Evolutionary conservation across 2,329 filamentous ascomycete species (phyloP).

Genomic region (Ophiosphaerella narmari): DNA sequence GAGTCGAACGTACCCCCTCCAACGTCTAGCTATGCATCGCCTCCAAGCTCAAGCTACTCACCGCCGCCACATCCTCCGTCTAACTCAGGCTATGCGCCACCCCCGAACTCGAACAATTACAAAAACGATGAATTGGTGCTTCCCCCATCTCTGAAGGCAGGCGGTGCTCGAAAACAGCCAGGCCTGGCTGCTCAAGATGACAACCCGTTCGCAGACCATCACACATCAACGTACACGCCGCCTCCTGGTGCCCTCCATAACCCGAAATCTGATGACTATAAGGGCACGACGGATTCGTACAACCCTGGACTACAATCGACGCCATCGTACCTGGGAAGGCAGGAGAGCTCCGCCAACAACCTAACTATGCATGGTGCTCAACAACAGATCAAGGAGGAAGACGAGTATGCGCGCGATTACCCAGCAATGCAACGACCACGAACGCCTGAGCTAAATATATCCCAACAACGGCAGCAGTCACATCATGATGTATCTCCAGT

Average conservation of each 20-base stretch:
- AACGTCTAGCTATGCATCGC: background rate
- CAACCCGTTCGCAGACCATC: slow-evolving; percentile 51
- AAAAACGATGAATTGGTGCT: slow-evolving; percentile 26
- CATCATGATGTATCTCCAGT: slow-evolving; percentile 42
- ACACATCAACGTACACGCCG: slow-evolving; percentile 39
- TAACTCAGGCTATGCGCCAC: slow-evolving; percentile 1
- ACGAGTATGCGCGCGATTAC: slow-evolving; percentile 24
- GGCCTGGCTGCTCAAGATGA: slow-evolving; percentile 23
- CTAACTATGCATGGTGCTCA: slow-evolving; percentile 54
- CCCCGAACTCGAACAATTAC: slow-evolving; percentile 10
- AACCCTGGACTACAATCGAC: slow-evolving; percentile 46
- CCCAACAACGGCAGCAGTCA: slow-evolving; percentile 16
- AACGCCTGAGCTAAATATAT: slow-evolving; percentile 29
- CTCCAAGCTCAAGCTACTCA: background rate
- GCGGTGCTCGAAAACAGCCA: slow-evolving; percentile 15
- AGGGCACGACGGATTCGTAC: slow-evolving; percentile 31
- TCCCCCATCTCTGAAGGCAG: slow-evolving; percentile 36
- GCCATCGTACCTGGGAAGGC: slow-evolving; percentile 50
- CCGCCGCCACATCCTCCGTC: slow-evolving; percentile 1
- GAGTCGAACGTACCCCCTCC: slow-evolving; percentile 7
- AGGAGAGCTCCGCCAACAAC: slow-evolving; percentile 50
- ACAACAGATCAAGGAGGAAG: slow-evolving; percentile 30
- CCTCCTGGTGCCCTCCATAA: slow-evolving; percentile 25
- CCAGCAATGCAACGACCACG: slow-evolving; percentile 22
- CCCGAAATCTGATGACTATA: slow-evolving; percentile 21